phyloP scores from a whole-genome alignment of 495 filamentous ascomycete genomes.

The Lasiosphaeris hirsuta region DNA sequence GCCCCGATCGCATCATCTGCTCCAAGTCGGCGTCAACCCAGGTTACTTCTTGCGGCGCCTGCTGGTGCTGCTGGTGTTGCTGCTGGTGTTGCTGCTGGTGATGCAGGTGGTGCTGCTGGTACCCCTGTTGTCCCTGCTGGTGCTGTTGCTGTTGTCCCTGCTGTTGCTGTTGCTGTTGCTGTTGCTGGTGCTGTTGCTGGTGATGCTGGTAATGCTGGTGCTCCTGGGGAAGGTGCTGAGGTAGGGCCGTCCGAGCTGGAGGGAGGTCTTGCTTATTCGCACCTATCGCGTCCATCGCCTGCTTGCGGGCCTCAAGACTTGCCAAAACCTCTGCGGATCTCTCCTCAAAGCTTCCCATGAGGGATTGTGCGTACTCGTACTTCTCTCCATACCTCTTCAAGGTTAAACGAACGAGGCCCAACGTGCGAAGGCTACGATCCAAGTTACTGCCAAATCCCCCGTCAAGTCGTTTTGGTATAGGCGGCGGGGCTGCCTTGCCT shows the following conservation, averaged over 20 bases:
- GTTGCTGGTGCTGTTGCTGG: constrained; percentile 1
- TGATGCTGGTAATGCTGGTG: constrained; percentile 27
- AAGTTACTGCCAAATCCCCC: constrained; percentile 36
- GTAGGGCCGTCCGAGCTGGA: constrained; percentile 4
- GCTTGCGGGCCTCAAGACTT: constrained; percentile 26
- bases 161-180: constrained; percentile 2
- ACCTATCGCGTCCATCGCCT: constrained; percentile 20
- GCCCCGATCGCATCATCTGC: constrained; percentile 29
- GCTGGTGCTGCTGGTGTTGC: neutral
- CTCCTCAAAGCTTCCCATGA: constrained; percentile 43
- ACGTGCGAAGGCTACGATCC: constrained; percentile 42
- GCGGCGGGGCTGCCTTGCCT: constrained; percentile 36
- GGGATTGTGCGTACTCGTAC: constrained; percentile 45
- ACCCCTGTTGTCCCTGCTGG: no score
- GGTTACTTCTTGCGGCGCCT: constrained; percentile 32
- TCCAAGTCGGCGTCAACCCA: constrained; percentile 39
- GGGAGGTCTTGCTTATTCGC: neutral
- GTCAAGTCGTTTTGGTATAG: constrained; percentile 29
- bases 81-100: neutral
- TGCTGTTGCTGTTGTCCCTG: constrained; percentile 25
- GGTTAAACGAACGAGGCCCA: constrained; percentile 43
- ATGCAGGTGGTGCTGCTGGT: constrained; percentile 2
- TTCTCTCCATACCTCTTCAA: constrained; percentile 48
- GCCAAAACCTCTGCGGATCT: constrained; percentile 35
- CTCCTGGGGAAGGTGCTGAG: neutral